A percentile compares a stretch with the other conserved stretches of the same genome.
phyloP scores from a whole-genome alignment of 495 filamentous ascomycete species.

The Lophiostoma macrostomum region DNA sequence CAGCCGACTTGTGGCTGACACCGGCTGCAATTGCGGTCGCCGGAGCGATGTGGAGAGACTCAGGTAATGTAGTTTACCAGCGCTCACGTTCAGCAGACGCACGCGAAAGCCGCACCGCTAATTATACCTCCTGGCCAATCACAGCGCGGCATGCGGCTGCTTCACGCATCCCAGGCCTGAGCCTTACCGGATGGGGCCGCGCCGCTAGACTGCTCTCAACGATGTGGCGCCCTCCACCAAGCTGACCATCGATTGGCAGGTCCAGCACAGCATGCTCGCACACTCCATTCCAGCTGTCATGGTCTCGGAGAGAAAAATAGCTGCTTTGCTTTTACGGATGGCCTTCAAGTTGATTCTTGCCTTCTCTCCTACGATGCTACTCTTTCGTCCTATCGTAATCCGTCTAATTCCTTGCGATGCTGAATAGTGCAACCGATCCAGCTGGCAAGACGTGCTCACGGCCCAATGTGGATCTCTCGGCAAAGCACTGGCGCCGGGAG shows the following conservation, averaged over 20 bases:
- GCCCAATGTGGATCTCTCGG: conserved; percentile 32
- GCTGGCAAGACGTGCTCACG: conserved; percentile 26
- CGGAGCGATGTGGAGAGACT: conserved; percentile 13
- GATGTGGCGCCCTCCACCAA: conserved; percentile 20
- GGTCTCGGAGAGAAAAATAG: conserved; percentile 18
- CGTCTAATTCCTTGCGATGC: conserved; percentile 33
- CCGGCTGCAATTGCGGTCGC: conserved; percentile 10
- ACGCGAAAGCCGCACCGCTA: conserved; percentile 28
- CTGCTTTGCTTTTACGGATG: conserved; percentile 14
- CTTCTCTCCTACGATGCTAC: conserved; percentile 20
- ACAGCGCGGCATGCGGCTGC: not conserved
- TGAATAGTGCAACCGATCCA: conserved; percentile 31
- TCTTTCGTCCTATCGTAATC: conserved; percentile 33
- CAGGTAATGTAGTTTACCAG: conserved; percentile 6
- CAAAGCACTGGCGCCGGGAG: conserved; percentile 31
- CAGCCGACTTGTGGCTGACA: conserved; percentile 33
- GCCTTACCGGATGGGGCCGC: conserved; percentile 24
- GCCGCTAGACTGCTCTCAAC: conserved; percentile 8
- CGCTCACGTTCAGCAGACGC: conserved; percentile 21
- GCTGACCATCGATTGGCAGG: conserved; percentile 32
- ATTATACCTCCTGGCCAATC: conserved; percentile 27
- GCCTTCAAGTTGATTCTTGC: not conserved
- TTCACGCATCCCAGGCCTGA: conserved; percentile 3
- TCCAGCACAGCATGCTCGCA: conserved; percentile 18
- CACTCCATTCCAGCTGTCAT: conserved; percentile 29